Evolutionary conservation across 164 flowering plant genomes (phyloP), one percentile per base, ranked within the genome.

Genomic region (Saururus chinensis): DNA sequence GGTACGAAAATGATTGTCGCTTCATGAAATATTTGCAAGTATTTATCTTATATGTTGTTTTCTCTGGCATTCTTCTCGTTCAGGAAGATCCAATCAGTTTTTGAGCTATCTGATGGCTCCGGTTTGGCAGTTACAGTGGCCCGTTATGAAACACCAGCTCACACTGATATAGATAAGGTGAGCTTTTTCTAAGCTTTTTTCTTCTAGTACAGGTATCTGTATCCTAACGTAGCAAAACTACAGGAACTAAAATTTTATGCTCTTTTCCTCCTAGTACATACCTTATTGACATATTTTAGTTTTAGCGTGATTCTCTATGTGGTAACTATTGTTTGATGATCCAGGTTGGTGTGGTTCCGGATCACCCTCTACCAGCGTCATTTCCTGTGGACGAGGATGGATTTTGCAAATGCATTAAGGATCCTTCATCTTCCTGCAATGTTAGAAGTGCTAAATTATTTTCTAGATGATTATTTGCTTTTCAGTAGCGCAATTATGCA

Each of bases 51-150:
- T 70, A 17, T 51, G 45, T 20, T 53, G 48, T 56, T 23, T 11
- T n/a, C 19, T 62, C 3, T 21, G 60, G 25, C 58, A 11, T 49
- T 48, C 45, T 55, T 17, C 21, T 30, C 60, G 20, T 56, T 21
- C 75, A 79, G 73, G 71, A 72, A 76, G 60, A 77, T 76, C 23
- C 99, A 95, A 74, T 90, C 99, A 19, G 99, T 95, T 64, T 95
- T 95, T 76, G 77, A 87, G 76, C 86, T 95, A 35, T 88, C 97
- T 30, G 99, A 95, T 80, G 99, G 99, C 61, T 95, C 99, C 57
- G 99, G 97, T 54, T 66, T 95, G 79, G 97, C 84, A 35, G 92
- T 95, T 61, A 95, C 99, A 9, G 97, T 95, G 56, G 99, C 99
- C 75, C 97, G 97, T 59, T 95, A 95, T 71, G 95, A 93, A 73